Evolutionary conservation across 176 grass and related monocot species (phyloP), one percentile per base, ranked within the genome.

Genomic region (Raddia distichophylla): DNA sequence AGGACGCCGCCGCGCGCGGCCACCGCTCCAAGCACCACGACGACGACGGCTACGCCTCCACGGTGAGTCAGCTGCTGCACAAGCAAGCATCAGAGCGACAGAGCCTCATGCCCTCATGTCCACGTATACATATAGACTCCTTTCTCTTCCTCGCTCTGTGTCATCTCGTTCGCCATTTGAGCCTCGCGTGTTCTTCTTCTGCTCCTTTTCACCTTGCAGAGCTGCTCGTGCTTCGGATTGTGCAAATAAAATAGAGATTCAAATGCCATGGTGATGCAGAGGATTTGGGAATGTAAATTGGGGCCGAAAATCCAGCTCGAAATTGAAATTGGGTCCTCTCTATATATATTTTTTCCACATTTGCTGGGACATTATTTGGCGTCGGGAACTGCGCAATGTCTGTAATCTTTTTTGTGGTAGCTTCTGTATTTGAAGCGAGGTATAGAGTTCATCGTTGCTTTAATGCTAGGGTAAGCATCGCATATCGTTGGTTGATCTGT

Each of bases 181-280:
- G 5, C 5, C 68, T 22, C 50, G 22, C 33, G 19, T 55, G 19
- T 55, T 10, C 48, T 16, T 67, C 14, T 47, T 74, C 5, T 22
- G 5, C 3, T 15, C 44, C 14, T 40, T 48, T 48, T 83, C 45
- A 27, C 6, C 6, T 67, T 83, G 69, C 90, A 95, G 93, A 75
- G 75, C 14, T 89, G 85, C 46, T 95, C 90, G 37, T 95, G 93
- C 87, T 95, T 95, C 59, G 87, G 90, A 79, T 95, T 81, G 84
- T 95, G 87, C 90, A 95, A 90, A 59, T 91, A 94, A 74, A 74
- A 61, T 40, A 2, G 37, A 40, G 4, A 40, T 40, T 40, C 37
- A 73, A 65, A 67, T 11, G 65, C 17, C 8, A 40, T 18, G 33
- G 10, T 17, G 76, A 48, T 62, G 75, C 10, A 37, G 32, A 20